Base-by-base conservation (phyloP, 1,284 basidiomycete species). In the Trametes pubescens region DNA sequence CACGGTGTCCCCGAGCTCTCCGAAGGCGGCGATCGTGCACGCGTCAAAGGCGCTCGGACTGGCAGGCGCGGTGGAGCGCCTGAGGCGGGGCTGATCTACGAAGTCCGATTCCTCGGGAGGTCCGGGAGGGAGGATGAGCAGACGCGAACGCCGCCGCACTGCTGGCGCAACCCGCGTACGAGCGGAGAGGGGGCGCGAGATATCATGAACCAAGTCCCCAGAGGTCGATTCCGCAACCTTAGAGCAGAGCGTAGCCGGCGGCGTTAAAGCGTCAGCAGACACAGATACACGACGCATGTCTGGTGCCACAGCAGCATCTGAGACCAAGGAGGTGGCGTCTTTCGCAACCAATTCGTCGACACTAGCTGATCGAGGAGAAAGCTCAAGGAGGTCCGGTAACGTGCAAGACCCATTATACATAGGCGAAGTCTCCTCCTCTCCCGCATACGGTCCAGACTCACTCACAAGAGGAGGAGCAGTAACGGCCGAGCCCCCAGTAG, bases 21-120 rank as follows among this genome's bases (percentile, higher is more conserved):
- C 21, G 21, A 48, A 16, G 8, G 21, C 21, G 10, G 13, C n/a
- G 55, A 35, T 22, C 13, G 22, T 32, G 21, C 8, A 5, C 21
- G 35, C 21, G 29, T 18, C 21, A 6, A 10, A 51, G 4, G 29
- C 29, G 8, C 29, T 32, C 29, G 29, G 47, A 4, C 26, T 11
- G 10, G 48, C 47, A 21, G 57, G 57, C 18, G 57, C 57, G 13
- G 49, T 59, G 49, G 51, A 44, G 9, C 38, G 49, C 49, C 57
- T n/a, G 38, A 46, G 40, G 4, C 49, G 57, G 5, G 38, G 38
- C 7, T 7, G 21, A 11, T n/a, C 40, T n/a, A 16, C 14, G 3
- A 26, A 26, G 44, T 22, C 24, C 22, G 44, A 26, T 8, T 3
- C 22, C 21, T 24, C 44, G 8, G 44, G 7, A 47, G 44, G 14